phyloP scores from a whole-genome alignment of 192 early-diverging fungal genomes.

The Gamsiella multidivaricata region DNA sequence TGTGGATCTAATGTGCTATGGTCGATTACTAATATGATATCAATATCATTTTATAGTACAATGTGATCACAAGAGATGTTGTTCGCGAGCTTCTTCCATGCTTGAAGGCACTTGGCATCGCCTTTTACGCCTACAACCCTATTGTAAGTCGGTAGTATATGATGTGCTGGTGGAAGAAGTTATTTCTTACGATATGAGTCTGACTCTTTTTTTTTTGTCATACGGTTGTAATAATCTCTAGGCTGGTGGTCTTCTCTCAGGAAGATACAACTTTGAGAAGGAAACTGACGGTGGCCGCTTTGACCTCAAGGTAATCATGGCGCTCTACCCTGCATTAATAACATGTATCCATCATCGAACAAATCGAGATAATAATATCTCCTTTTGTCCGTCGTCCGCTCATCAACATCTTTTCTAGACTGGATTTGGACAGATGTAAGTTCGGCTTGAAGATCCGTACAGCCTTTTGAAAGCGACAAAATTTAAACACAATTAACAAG shows the following conservation, averaged over 20 bases:
- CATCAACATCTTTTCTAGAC: constrained; percentile 7
- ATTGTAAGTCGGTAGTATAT: constrained; percentile 31
- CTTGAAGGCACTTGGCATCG: constrained; percentile 62
- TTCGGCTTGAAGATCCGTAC: too few relatives aligned
- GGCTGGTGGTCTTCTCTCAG: constrained; percentile 39
- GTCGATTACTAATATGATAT: neutral
- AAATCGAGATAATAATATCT: neutral
- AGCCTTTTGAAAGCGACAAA: neutral
- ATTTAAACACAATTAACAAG: neutral
- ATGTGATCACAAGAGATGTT: constrained; percentile 54
- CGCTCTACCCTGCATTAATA: too few relatives aligned
- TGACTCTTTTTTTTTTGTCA: neutral
- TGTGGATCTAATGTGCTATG: too few relatives aligned
- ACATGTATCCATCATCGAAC: neutral
- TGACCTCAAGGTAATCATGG: constrained; percentile 2
- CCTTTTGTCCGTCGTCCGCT: neutral
- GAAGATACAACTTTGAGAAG: constrained; percentile 23
- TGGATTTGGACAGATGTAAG: constrained; percentile 31
- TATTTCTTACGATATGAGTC: neutral
- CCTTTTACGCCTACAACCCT: constrained; percentile 76
- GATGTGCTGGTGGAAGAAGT: neutral
- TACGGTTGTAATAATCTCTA: neutral
- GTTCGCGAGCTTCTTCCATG: constrained; percentile 67
- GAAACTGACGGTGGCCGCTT: constrained; percentile 26
- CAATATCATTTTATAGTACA: constrained; percentile 34